Evolutionary conservation across 805 yeast species (phyloP).

Genomic region (Scheffersomyces amazonensis): DNA sequence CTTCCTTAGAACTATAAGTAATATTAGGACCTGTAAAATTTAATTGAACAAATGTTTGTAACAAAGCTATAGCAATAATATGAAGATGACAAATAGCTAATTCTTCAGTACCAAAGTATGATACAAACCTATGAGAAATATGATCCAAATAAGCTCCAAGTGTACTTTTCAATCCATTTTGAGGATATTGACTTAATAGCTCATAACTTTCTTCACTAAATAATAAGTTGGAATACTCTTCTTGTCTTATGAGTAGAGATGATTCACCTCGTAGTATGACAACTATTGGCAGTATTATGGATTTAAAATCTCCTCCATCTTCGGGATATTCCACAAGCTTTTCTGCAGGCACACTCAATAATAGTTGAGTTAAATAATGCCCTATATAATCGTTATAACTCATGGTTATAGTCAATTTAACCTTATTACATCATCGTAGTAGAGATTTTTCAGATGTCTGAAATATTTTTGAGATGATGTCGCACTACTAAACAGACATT

Average conservation of each 20-base stretch:
- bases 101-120: slow-evolving; percentile 7
- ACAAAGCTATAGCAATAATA: slow-evolving; percentile 53
- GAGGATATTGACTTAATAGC: slow-evolving; percentile 20
- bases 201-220: slow-evolving; percentile 10
- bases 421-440: too few relatives aligned
- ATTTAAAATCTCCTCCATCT: background rate
- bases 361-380: background rate
- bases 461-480: too few relatives aligned
- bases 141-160: slow-evolving; percentile 11
- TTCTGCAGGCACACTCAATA: background rate
- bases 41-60: slow-evolving; percentile 69
- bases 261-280: slow-evolving; percentile 23
- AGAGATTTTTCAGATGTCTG: too few relatives aligned
- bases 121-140: slow-evolving; percentile 6
- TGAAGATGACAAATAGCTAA: slow-evolving; percentile 21
- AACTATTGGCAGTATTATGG: slow-evolving; percentile 13
- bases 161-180: slow-evolving; percentile 13
- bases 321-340: background rate
- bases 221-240: slow-evolving; percentile 15
- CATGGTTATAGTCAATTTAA: too few relatives aligned
- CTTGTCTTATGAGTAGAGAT: slow-evolving; percentile 17
- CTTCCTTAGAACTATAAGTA: slow-evolving; percentile 30
- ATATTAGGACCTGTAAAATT: slow-evolving; percentile 83
- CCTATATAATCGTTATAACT: too few relatives aligned
- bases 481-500: too few relatives aligned